These are phyloP conservation scores for Chlorella sp. DNA, from an alignment of 139 green algal species.

Conservation along the genomic window DNA sequence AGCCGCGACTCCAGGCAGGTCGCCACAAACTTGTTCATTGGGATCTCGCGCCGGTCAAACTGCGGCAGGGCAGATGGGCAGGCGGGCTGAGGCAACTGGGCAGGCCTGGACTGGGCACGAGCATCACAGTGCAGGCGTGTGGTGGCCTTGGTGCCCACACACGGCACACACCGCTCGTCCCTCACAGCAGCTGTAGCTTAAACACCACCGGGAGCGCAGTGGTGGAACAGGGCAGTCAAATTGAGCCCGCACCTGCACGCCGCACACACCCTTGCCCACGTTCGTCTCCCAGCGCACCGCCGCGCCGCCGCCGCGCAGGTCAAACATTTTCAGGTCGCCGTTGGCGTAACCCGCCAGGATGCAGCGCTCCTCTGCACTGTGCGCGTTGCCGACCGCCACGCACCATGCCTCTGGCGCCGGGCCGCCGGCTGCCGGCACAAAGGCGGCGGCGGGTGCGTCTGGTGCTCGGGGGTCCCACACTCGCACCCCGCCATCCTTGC, in stretches of 20 bases:
- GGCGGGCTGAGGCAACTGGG: neutral
- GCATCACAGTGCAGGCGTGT: no score
- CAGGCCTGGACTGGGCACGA: no score
- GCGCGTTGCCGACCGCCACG: slow-evolving; percentile 87
- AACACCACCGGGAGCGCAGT: no score
- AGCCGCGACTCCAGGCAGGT: slow-evolving; percentile 85
- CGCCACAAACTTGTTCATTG: slow-evolving; percentile 95
- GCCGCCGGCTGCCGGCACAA: slow-evolving; percentile 66
- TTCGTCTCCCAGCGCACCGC: slow-evolving; percentile 80
- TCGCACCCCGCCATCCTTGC: slow-evolving; percentile 83
- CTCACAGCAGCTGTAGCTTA: no score
- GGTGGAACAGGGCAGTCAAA: neutral
- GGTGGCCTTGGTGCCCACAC: no score
- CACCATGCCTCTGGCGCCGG: neutral
- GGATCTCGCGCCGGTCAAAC: slow-evolving; percentile 93
- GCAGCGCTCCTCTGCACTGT: slow-evolving; percentile 84
- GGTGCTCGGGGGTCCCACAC: slow-evolving; percentile 90
- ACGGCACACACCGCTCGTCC: no score
- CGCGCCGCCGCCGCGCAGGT: slow-evolving; percentile 67
- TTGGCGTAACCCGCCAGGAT: slow-evolving; percentile 90
- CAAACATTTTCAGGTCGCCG: slow-evolving; percentile 90
- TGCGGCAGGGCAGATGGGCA: slow-evolving; percentile 1
- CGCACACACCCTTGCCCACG: slow-evolving; percentile 89
- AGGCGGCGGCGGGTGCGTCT: slow-evolving; percentile 80
- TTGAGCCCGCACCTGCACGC: slow-evolving; percentile 46